Evolutionary conservation across 2,329 filamentous ascomycete species (phyloP), one percentile per base, ranked within the genome.

Genomic region (Ophiostoma angusticollis): DNA sequence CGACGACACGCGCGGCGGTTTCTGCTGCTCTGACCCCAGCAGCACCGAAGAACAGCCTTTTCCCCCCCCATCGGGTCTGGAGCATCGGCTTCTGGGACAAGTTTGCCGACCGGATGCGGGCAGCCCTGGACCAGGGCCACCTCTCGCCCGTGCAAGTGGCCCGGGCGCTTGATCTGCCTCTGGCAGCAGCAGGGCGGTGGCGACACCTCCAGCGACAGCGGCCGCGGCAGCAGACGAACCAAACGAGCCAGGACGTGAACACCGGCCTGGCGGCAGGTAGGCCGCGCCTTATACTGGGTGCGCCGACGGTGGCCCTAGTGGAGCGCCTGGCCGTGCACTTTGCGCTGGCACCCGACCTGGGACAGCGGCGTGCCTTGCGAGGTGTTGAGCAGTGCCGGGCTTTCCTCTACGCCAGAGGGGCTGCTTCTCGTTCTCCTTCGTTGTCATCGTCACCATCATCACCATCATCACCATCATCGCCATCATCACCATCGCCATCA

Each of bases 331-430:
- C 50, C 9, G 17, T 36, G 9, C 35, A 43, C 23, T 49, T 49
- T 33, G 46, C 45, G 12, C 29, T 45, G 9, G 42, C 48, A 9
- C 42, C 42, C 2, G 43, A 53, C 8, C 36, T 54, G 14, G 30
- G 31, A 6, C 40, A 42, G 17, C 46, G 55, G 6, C 47, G 48
- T 9, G 52, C 50, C 1, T 35, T 64, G 17, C 49, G 49, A 6
- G 45, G 59, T 17, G 52, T 62, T 9, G 51, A 53, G 31, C 47
- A 45, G 8, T 62, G 55, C 43, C 51, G 56, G 17, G 31, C 40
- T 3, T 51, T 58, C 37, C 46, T 64, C 16, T 41, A 42, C 29
- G 41, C 16, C n/a, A n/a, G n/a, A n/a, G n/a, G n/a, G n/a, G n/a
- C n/a, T n/a, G n/a, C n/a, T n/a, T n/a, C n/a, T n/a, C n/a, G n/a